Evolutionary conservation across 2,329 filamentous ascomycete genomes (phyloP).

Genomic region (Claviceps pazoutovae): DNA sequence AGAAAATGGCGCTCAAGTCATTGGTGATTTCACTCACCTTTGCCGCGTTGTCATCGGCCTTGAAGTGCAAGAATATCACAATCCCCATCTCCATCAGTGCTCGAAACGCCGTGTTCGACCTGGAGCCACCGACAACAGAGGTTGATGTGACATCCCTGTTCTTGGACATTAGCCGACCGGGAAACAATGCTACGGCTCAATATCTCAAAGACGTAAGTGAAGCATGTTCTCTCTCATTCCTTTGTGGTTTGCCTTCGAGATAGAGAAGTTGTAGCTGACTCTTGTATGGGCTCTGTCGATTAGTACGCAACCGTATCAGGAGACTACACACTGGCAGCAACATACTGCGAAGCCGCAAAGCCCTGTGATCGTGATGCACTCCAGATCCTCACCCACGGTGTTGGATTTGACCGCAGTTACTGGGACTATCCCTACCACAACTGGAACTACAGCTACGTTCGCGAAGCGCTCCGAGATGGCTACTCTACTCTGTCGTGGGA

Average conservation of each 20-base stretch:
- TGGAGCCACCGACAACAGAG: slow-evolving; percentile 33
- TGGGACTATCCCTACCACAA: slow-evolving; percentile 46
- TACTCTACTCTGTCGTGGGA: slow-evolving; percentile 49
- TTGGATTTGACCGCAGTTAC: slow-evolving; percentile 35
- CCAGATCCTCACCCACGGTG: slow-evolving; percentile 28
- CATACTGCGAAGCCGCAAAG: slow-evolving; percentile 44
- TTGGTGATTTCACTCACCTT: slow-evolving; percentile 12
- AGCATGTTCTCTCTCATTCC: background rate
- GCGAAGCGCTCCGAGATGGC: slow-evolving; percentile 37
- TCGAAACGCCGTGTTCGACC: slow-evolving; percentile 38
- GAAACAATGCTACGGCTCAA: slow-evolving; percentile 32
- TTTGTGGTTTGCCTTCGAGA: too few relatives aligned
- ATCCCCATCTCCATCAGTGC: slow-evolving; percentile 42
- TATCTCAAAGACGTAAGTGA: slow-evolving; percentile 27
- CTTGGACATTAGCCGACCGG: slow-evolving; percentile 32
- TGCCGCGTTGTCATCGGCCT: slow-evolving; percentile 17
- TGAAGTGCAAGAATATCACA: slow-evolving; percentile 33
- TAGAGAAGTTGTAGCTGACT: background rate
- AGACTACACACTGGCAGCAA: slow-evolving; percentile 42
- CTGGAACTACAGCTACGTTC: slow-evolving; percentile 49
- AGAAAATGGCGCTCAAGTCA: background rate
- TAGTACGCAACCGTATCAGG: slow-evolving; percentile 36
- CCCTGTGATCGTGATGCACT: slow-evolving; percentile 21
- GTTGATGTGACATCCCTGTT: slow-evolving; percentile 44
- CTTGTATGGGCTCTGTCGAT: background rate